Evolutionary conservation across 2,329 filamentous ascomycete genomes (phyloP).

Genomic region (Rhynchosporium agropyri): DNA sequence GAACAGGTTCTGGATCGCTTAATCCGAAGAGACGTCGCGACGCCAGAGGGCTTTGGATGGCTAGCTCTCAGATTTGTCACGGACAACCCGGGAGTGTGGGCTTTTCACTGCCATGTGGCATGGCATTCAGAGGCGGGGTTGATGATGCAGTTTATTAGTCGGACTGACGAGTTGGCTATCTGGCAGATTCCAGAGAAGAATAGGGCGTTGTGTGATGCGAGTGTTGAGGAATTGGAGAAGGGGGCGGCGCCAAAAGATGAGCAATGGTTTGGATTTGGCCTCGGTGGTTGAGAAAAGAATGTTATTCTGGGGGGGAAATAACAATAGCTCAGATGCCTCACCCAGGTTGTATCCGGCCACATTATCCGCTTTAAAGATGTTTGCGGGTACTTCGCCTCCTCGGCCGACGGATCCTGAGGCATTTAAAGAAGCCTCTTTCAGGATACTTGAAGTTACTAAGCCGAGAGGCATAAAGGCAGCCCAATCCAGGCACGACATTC

Average conservation of each 20-base stretch:
- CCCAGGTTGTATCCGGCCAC: too few relatives aligned
- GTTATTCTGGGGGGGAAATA: neutral
- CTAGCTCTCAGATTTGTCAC: conserved; percentile 56
- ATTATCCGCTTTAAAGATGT: too few relatives aligned
- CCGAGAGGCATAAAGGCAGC: neutral
- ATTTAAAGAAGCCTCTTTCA: neutral
- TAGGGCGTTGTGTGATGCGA: conserved; percentile 49
- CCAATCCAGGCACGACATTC: neutral
- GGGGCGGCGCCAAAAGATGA: conserved; percentile 55
- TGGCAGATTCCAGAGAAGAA: conserved; percentile 51
- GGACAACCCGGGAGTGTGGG: conserved; percentile 61
- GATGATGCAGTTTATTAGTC: conserved; percentile 60
- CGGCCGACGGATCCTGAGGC: neutral
- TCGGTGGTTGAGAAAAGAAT: conserved; percentile 24
- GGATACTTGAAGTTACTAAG: neutral
- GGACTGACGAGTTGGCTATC: conserved; percentile 49
- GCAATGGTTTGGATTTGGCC: conserved; percentile 46
- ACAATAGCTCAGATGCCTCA: too few relatives aligned
- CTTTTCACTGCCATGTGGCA: conserved; percentile 60
- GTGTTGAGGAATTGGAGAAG: conserved; percentile 49
- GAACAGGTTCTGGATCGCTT: conserved; percentile 44
- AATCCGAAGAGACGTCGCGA: conserved; percentile 55
- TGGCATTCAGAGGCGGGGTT: conserved; percentile 63
- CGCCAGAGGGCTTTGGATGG: conserved; percentile 58
- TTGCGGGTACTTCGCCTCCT: neutral